Percentiles rank a stretch among this genome's conserved stretches.
Evolutionary conservation across 495 filamentous ascomycete species (phyloP).

Genomic region (Hypoxylon fuscum): DNA sequence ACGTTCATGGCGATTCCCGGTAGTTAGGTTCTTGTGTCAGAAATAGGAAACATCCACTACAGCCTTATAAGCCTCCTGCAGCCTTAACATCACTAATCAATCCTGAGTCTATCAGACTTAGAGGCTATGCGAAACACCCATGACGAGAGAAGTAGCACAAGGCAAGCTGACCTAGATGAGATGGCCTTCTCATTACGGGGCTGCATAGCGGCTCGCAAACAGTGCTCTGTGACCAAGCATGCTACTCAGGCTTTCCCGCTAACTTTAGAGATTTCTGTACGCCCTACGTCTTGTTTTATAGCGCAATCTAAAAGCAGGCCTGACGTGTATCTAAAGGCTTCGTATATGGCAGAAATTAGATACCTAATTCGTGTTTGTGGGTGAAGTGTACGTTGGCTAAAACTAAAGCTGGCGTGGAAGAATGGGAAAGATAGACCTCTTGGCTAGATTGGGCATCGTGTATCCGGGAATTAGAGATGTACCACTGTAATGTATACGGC

Average conservation of each 20-base stretch:
- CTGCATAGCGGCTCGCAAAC: conserved; percentile 8
- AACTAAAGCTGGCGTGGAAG: background rate
- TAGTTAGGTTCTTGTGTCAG: conserved; percentile 5
- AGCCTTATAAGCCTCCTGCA: conserved; percentile 6
- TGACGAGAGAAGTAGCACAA: conserved; percentile 8
- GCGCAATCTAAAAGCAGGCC: background rate
- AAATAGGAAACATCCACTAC: background rate
- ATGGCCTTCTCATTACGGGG: too few species aligned
- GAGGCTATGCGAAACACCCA: conserved; percentile 19
- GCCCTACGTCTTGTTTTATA: conserved; percentile 2
- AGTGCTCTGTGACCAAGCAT: conserved; percentile 6
- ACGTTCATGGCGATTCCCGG: too few species aligned
- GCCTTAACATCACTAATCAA: conserved; percentile 4
- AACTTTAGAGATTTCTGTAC: conserved; percentile 4
- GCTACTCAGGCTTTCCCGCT: too few species aligned
- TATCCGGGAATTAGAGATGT: background rate
- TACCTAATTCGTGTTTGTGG: background rate
- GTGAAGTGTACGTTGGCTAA: background rate
- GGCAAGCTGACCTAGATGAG: too few species aligned
- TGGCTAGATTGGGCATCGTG: background rate
- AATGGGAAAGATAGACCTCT: background rate
- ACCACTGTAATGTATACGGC: too few species aligned
- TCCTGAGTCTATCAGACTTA: background rate
- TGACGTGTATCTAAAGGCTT: conserved; percentile 3
- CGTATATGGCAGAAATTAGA: too few species aligned